Evolutionary conservation across 163 green algal species (phyloP).

Genomic region (Trebouxiophyceae sp.): DNA sequence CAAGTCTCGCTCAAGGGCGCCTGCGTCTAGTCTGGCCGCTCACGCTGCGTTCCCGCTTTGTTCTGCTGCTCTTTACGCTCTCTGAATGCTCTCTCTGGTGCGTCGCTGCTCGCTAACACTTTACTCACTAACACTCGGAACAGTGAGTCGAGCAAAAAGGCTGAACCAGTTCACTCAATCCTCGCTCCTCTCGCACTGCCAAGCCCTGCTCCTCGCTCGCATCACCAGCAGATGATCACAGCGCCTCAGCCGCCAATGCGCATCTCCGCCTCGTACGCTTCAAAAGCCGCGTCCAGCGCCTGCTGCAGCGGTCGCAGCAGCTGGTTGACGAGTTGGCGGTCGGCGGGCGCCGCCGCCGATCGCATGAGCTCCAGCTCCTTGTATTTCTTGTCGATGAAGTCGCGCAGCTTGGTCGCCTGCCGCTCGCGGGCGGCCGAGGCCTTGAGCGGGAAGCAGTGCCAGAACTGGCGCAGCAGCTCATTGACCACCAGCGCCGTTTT

Average conservation of each 20-base stretch:
- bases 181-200: too few species aligned
- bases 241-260: too few species aligned
- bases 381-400: constrained; percentile 20
- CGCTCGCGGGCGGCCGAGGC: constrained; percentile 15
- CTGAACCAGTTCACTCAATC: too few species aligned
- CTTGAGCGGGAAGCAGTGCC: constrained; percentile 34
- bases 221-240: too few species aligned
- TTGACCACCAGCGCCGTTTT: constrained; percentile 31
- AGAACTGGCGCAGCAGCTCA: constrained; percentile 67
- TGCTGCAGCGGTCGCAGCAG: constrained; percentile 15
- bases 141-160: too few species aligned
- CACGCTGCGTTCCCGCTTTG: too few species aligned
- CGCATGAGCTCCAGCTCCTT: constrained; percentile 8
- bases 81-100: too few species aligned
- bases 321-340: constrained; percentile 12
- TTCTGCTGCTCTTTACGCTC: too few species aligned
- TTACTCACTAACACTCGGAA: too few species aligned
- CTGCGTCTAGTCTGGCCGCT: too few species aligned
- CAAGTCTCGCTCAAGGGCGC: neutral
- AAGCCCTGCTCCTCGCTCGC: too few species aligned
- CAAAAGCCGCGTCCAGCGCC: constrained; percentile 6
- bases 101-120: too few species aligned
- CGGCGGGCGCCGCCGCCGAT: constrained; percentile 1
- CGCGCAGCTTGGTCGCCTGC: constrained; percentile 28
- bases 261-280: neutral